Percentiles rank a stretch among this genome's conserved stretches.
These are phyloP conservation scores for Neoboletus subvelutipes DNA, from an alignment of 768 basidiomycete species.

Conservation along the genomic window DNA sequence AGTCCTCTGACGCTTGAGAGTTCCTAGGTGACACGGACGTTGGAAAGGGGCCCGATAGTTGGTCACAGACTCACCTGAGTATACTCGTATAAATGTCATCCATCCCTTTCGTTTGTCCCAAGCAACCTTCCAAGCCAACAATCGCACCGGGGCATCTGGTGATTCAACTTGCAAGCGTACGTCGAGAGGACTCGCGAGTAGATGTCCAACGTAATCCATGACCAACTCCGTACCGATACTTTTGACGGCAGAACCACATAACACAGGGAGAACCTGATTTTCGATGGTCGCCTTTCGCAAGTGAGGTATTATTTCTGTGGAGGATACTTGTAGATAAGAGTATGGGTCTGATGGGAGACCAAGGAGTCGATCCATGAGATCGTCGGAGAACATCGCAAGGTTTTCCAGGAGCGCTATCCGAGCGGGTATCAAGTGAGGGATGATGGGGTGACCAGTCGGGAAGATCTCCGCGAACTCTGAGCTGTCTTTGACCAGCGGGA, in stretches of 20 bases:
- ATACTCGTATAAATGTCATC: conserved; percentile 92
- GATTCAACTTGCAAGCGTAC: conserved; percentile 47
- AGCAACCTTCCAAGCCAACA: conserved; percentile 85
- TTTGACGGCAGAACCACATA: conserved; percentile 81
- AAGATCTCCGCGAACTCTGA: conserved; percentile 46
- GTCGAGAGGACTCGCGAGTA: conserved; percentile 77
- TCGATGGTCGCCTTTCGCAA: conserved; percentile 67
- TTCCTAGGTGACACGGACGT: conserved; percentile 41
- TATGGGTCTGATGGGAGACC: conserved; percentile 53
- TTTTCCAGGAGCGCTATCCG: conserved; percentile 73
- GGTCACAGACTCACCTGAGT: conserved; percentile 60
- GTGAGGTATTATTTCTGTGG: conserved; percentile 53
- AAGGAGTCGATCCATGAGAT: conserved; percentile 73
- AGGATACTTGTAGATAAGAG: conserved; percentile 62
- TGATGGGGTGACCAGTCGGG: conserved; percentile 61
- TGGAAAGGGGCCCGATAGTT: background rate
- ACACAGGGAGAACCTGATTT: conserved; percentile 69
- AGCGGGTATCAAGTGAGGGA: conserved; percentile 64
- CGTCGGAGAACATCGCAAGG: conserved; percentile 77
- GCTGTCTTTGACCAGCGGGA: conserved; percentile 52
- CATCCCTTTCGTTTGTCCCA: conserved; percentile 84
- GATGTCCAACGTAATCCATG: conserved; percentile 79
- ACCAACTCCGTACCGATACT: conserved; percentile 79
- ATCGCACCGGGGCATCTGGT: conserved; percentile 50
- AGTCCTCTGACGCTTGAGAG: conserved; percentile 58